Evolutionary conservation across 306 rosid genomes (phyloP), one percentile per base, ranked within the genome.

Genomic region (Rubus idaeus): DNA sequence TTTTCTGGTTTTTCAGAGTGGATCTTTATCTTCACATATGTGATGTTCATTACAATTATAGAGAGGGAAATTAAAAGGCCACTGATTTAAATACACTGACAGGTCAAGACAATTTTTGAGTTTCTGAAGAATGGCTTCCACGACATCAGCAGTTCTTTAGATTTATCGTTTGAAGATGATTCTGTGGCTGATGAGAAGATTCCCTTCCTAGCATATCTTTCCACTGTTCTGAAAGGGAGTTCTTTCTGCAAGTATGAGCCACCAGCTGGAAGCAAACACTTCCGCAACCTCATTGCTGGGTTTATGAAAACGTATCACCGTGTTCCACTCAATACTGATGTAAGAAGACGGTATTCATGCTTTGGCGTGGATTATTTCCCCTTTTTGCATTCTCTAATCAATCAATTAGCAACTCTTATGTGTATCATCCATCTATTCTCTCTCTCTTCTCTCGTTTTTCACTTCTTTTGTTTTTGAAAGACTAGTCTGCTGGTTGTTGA

Each of bases 101-200:
- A 95, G 99, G 97, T 95, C 26, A 95, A 92, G 91, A 89, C 77
- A 70, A 86, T 95, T 82, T 95, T 95, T 77, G 91, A 92, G 75
- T 92, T 95, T 87, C 97, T 95, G 58, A 89, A 86, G 78, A 87
- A 79, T 86, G 99, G 97, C 85, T 95, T 86, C 85, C 96, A 95
- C 64, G 99, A 87, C 77, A 88, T 90, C 87, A 86, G 99, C 88
- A 92, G 97, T 79, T 95, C 99, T 46, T 86, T 95, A 51, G 97
- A 95, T 83, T 88, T 95, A 83, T 95, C 90, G 18, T 95, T 95
- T 82, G 90, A 86, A 82, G 97, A 95, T 42, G 99, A 95, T 81
- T 90, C 97, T 76, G 96, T 95, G 79, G 99, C 97, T 75, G 99
- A 95, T 78, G 99, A 92, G 89, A 92, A 95, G 93, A 89, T 95